Conservation (phyloP, 352 stramenopile species). For the Phytophthora brassicae region DNA sequence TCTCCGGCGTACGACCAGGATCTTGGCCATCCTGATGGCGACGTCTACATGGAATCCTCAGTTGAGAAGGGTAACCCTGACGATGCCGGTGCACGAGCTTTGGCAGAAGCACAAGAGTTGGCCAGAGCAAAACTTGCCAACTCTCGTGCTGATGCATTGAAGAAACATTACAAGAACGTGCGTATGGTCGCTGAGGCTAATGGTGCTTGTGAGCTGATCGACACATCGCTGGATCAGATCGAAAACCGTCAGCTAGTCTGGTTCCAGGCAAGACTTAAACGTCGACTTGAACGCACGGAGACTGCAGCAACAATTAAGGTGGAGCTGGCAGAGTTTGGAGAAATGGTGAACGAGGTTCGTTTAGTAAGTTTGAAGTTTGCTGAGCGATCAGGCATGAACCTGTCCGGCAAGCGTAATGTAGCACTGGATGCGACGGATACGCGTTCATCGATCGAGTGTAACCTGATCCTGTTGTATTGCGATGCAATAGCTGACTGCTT, state of each 20-base stretch:
- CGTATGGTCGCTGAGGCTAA: slow-evolving; percentile 81
- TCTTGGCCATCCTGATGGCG: slow-evolving; percentile 78
- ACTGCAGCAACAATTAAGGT: slow-evolving; percentile 87
- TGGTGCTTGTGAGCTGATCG: slow-evolving; percentile 72
- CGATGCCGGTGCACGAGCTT: slow-evolving; percentile 64
- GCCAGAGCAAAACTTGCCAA: slow-evolving; percentile 69
- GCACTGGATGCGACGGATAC: slow-evolving; percentile 72
- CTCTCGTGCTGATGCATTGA: slow-evolving; percentile 70
- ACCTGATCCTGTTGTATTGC: slow-evolving; percentile 57
- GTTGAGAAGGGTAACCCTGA: slow-evolving; percentile 72
- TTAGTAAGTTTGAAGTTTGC: slow-evolving; percentile 77
- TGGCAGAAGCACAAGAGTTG: slow-evolving; percentile 71
- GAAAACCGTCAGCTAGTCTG: slow-evolving; percentile 70
- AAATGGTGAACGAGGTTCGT: slow-evolving; percentile 82
- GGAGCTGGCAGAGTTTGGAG: slow-evolving; percentile 79
- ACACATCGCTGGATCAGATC: slow-evolving; percentile 74
- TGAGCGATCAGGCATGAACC: slow-evolving; percentile 85
- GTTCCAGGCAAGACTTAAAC: slow-evolving; percentile 79
- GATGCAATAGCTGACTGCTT: slow-evolving; percentile 76
- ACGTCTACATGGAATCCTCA: slow-evolving; percentile 75
- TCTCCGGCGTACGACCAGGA: slow-evolving; percentile 75
- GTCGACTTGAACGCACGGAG: slow-evolving; percentile 68
- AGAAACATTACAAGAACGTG: slow-evolving; percentile 89
- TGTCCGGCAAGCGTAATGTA: slow-evolving; percentile 78
- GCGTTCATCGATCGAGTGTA: slow-evolving; percentile 75